Percentiles rank a stretch among this genome's conserved stretches.
phyloP scores from a whole-genome alignment of 306 rosid species.

The Pyrus pyrifolia region DNA sequence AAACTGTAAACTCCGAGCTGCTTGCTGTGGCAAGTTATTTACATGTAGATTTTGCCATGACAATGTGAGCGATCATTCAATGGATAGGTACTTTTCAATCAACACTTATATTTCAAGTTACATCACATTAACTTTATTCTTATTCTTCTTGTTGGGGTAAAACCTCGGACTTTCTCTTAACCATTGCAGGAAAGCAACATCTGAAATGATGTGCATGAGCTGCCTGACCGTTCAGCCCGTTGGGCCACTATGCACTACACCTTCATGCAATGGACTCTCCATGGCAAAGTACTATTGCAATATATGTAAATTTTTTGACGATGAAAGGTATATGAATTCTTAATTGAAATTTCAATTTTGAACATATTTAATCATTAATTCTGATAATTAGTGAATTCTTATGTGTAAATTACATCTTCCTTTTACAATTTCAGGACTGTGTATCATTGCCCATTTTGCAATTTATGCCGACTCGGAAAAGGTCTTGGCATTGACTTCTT shows the following conservation, averaged over 20 bases:
- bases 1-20: constrained; percentile 95
- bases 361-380: not conserved
- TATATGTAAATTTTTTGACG: constrained; percentile 93
- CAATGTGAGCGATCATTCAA: constrained; percentile 94
- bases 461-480: constrained; percentile 91
- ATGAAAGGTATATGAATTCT: constrained; percentile 64
- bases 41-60: constrained; percentile 98
- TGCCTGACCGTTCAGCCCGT: constrained; percentile 77
- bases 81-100: constrained; percentile 73
- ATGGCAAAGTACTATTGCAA: constrained; percentile 91
- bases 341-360: not conserved
- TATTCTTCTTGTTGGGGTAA: not conserved
- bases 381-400: not conserved
- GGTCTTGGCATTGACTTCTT: constrained; percentile 94
- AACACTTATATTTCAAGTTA: constrained; percentile 3
- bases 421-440: constrained; percentile 52
- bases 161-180: constrained; percentile 10
- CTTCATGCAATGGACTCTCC: constrained; percentile 75
- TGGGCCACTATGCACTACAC: constrained; percentile 74
- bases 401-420: not conserved
- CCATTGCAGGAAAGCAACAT: constrained; percentile 72
- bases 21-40: constrained; percentile 90
- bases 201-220: constrained; percentile 93
- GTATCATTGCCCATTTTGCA: constrained; percentile 98
- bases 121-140: constrained; percentile 17